Evolutionary conservation across 225 moss, liverwort and hornwort genomes (phyloP).

Genomic region (Asterella californica): DNA sequence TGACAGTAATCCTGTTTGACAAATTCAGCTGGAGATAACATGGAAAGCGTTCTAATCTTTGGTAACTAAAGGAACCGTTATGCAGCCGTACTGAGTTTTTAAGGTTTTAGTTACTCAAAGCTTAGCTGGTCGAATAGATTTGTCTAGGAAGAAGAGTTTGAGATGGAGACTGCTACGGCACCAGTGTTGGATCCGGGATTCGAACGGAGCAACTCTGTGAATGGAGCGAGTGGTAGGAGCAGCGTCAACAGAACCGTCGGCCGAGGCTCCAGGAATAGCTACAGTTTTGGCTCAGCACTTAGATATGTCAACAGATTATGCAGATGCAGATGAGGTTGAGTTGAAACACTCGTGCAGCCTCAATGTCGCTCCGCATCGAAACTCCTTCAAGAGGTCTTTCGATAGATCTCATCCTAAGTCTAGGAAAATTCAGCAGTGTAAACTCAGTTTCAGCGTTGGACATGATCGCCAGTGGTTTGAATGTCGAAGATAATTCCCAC

Average conservation of each 20-base stretch:
- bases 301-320: too few relatives aligned
- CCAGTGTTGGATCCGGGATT: conserved; percentile 12
- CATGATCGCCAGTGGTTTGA: conserved; percentile 43
- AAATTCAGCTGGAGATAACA: too few relatives aligned
- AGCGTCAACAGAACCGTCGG: background rate
- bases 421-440: conserved; percentile 34
- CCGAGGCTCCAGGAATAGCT: too few relatives aligned
- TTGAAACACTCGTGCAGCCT: background rate
- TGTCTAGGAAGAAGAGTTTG: background rate
- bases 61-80: too few relatives aligned
- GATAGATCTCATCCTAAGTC: background rate
- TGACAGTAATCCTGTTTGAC: too few relatives aligned
- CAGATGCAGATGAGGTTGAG: background rate
- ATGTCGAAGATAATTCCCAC: conserved; percentile 30
- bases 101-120: too few relatives aligned
- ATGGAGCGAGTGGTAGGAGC: background rate
- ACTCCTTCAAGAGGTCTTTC: conserved; percentile 2
- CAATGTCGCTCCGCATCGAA: background rate
- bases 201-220: background rate
- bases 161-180: conserved; percentile 1
- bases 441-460: conserved; percentile 44
- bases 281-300: too few relatives aligned
- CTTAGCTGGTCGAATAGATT: too few relatives aligned
- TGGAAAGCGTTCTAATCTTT: too few relatives aligned
- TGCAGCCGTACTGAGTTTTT: too few relatives aligned